These are phyloP conservation scores for Salix purpurea DNA, from an alignment of 345 rosid genomes.

Conservation along the genomic window DNA sequence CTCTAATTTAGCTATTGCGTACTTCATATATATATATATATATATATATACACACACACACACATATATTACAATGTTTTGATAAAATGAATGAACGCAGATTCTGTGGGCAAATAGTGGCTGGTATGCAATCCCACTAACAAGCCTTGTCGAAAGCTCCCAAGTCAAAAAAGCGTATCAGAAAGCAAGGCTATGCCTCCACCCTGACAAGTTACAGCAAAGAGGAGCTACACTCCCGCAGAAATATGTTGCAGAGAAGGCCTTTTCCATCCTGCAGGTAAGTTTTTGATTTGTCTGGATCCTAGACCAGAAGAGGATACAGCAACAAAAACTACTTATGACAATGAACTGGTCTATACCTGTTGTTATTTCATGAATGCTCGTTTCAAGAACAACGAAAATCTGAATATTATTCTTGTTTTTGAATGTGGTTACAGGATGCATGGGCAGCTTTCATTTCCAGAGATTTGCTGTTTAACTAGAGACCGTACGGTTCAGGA, in stretches of 20 bases:
- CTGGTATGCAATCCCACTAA: constrained; percentile 56
- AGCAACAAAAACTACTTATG: not conserved
- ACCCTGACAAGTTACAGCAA: constrained; percentile 90
- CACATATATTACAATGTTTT: not conserved
- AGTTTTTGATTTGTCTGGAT: not conserved
- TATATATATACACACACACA: too few species aligned
- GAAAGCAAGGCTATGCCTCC: constrained; percentile 87
- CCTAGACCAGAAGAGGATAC: not conserved
- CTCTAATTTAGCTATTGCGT: not conserved
- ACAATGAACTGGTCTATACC: not conserved
- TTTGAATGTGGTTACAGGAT: constrained; percentile 37
- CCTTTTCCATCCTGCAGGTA: constrained; percentile 83
- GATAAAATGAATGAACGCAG: constrained; percentile 29
- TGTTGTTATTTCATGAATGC: not conserved
- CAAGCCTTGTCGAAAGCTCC: constrained; percentile 57
- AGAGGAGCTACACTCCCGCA: constrained; percentile 65
- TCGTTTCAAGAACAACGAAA: not conserved
- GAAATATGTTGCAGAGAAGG: constrained; percentile 65
- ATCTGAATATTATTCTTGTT: not conserved
- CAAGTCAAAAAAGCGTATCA: constrained; percentile 91
- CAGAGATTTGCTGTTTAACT: constrained; percentile 42
- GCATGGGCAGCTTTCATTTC: constrained; percentile 68
- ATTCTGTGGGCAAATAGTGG: constrained; percentile 74
- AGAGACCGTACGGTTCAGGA: not conserved
- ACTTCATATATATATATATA: not conserved